Base-by-base conservation (phyloP, 805 yeast genomes). In the Wickerhamiella brachini region DNA sequence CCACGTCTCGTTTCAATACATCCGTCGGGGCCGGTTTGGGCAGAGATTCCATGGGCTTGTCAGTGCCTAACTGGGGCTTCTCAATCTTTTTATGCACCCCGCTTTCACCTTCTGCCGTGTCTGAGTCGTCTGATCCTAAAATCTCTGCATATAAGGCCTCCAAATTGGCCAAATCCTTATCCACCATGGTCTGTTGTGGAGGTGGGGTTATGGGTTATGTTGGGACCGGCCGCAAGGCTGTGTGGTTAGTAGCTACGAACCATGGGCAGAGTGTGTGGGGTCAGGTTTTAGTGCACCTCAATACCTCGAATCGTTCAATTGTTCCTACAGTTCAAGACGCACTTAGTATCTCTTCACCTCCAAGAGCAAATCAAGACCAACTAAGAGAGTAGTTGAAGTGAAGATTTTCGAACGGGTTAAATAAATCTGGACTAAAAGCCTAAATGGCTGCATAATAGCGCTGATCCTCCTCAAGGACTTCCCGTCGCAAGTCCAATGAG, bases 391-490 rank as follows among this genome's bases (percentile, higher is more conserved):
- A 26, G 31, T 26, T 26, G 31, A n/a, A n/a, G n/a, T n/a, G n/a
- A n/a, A n/a, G n/a, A n/a, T n/a, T n/a, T n/a, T n/a, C n/a, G n/a
- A n/a, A n/a, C n/a, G n/a, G n/a, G n/a, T n/a, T n/a, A n/a, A n/a
- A n/a, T n/a, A n/a, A n/a, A n/a, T n/a, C n/a, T n/a, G n/a, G n/a
- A n/a, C n/a, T n/a, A n/a, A n/a, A n/a, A 29, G 9, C 9, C 29
- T 45, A 45, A 29, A 45, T 26, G 18, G 47, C 39, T 2, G 39
- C 39, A 29, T 45, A 45, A 20, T 45, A 45, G 2, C 31, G 39
- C 39, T 23, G 31, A 15, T 45, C 47, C 39, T 45, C 47, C n/a
- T 45, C 47, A 3, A 45, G 21, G 15, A 45, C 47, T 24, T 45
- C 47, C 4, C 23, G 21, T 2, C 47, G 47, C 6, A 45, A 20